Conservation (phyloP, 2,329 filamentous ascomycete genomes). For the Colletotrichum sp. region DNA sequence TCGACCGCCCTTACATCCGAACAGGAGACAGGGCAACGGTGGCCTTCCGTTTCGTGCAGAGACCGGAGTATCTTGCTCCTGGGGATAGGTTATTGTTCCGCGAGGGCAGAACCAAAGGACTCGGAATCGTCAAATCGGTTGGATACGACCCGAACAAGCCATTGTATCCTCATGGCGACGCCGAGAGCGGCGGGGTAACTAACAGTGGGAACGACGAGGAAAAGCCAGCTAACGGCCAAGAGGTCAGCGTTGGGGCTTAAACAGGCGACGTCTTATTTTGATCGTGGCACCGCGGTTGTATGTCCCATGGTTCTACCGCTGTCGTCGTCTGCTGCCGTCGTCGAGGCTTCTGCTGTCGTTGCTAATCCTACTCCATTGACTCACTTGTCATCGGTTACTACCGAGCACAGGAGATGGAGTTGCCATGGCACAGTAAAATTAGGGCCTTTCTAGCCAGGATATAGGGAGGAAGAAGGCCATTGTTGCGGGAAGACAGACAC, state of each 20-base stretch:
- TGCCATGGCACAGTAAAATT: not conserved
- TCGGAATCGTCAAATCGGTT: slow-evolving; percentile 91
- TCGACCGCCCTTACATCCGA: slow-evolving; percentile 93
- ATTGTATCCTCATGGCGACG: slow-evolving; percentile 29
- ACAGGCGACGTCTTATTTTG: not conserved
- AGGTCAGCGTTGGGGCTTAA: slow-evolving; percentile 14
- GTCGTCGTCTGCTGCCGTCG: not conserved
- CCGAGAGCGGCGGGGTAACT: not conserved
- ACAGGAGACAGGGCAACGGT: slow-evolving; percentile 94
- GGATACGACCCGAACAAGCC: slow-evolving; percentile 78
- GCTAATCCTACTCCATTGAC: not conserved
- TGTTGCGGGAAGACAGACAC: not conserved
- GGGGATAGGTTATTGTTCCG: slow-evolving; percentile 92
- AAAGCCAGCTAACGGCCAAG: slow-evolving; percentile 3
- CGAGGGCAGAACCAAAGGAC: slow-evolving; percentile 91
- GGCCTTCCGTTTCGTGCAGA: slow-evolving; percentile 92
- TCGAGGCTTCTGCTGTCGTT: not conserved
- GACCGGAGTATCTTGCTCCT: slow-evolving; percentile 88
- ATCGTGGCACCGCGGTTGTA: not conserved
- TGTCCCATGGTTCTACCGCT: not conserved
- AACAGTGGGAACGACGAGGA: not conserved
- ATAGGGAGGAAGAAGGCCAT: not conserved
- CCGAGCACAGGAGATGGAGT: not conserved
- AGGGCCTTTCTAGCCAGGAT: not conserved
- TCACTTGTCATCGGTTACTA: not conserved